Evolutionary conservation across 2,329 filamentous ascomycete genomes (phyloP), one percentile per base, ranked within the genome.

Genomic region (Dothideomycetes sp.): DNA sequence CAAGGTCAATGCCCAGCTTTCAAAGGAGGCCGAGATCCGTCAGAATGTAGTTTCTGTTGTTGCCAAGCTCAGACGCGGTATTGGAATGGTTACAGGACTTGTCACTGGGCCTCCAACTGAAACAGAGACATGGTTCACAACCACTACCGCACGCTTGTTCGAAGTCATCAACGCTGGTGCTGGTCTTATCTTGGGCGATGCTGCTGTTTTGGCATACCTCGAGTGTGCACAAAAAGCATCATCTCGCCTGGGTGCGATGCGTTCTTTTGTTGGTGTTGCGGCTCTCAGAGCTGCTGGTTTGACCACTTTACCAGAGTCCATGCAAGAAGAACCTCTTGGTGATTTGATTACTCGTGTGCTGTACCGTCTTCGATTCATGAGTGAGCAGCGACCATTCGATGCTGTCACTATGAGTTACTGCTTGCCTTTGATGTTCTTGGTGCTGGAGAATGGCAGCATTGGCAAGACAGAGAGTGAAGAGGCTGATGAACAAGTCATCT

Each of bases 341-440:
- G 64, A 70, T 43, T 74, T 96, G 10, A 73, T 94, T 10, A 95
- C 89, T 3, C 77, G 91, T 59, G 78, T 96, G 1, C 68, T 98
- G 4, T 96, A 96, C 60, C 81, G 89, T 33, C 68, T 98, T 39
- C 82, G 88, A 12, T 94, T 94, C 59, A 75, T 88, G 25, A 82
- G 84, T 38, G 91, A 96, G 58, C 89, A 96, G 59, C 78, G 88
- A n/a, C 87, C 89, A 0, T 87, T 98, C 51, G 91, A 98, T 57
- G 71, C 78, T 3, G 81, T 91, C 4, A 89, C 89, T 1, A 68
- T 96, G 17, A 86, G 84, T 43, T 98, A 96, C 57, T 77, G 87
- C 36, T 67, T 96, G 20, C 86, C 89, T 0, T 70, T 98, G 12
- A 64, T 94, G 3, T 80, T 94, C 51, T 65, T 84, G 15, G 74